These are phyloP conservation scores for Dendrobium chrysotoxum DNA, from an alignment of 106 monocot species.

Conservation along the genomic window DNA sequence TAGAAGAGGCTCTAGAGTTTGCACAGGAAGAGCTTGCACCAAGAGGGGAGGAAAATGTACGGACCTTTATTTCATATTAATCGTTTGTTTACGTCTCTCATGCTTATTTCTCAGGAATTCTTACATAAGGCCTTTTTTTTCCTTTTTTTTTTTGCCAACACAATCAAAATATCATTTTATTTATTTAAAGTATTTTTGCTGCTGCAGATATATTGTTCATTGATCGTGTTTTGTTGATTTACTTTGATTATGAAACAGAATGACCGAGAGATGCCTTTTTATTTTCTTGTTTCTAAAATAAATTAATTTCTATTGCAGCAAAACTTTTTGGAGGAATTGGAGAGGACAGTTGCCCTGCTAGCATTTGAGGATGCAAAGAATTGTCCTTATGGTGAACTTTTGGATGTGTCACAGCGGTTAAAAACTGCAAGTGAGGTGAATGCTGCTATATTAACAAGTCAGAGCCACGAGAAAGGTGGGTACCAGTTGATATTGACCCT, in stretches of 20 bases:
- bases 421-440: constrained; percentile 98
- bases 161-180: neutral
- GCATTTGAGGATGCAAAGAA: constrained; percentile 87
- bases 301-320: constrained; percentile 32
- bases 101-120: neutral
- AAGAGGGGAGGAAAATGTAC: constrained; percentile 93
- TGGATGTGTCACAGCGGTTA: constrained; percentile 86
- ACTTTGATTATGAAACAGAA: neutral
- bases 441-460: constrained; percentile 93
- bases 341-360: constrained; percentile 83
- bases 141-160: neutral
- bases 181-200: neutral
- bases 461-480: constrained; percentile 95
- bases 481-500: neutral
- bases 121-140: neutral
- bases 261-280: neutral
- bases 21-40: constrained; percentile 98
- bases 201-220: neutral
- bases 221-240: neutral
- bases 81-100: neutral
- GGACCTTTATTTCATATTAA: neutral
- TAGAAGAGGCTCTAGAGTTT: constrained; percentile 89
- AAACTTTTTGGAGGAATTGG: constrained; percentile 80
- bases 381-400: constrained; percentile 86
- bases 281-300: neutral